Conservation (phyloP, 768 basidiomycete genomes). For the Pholiota molesta region DNA sequence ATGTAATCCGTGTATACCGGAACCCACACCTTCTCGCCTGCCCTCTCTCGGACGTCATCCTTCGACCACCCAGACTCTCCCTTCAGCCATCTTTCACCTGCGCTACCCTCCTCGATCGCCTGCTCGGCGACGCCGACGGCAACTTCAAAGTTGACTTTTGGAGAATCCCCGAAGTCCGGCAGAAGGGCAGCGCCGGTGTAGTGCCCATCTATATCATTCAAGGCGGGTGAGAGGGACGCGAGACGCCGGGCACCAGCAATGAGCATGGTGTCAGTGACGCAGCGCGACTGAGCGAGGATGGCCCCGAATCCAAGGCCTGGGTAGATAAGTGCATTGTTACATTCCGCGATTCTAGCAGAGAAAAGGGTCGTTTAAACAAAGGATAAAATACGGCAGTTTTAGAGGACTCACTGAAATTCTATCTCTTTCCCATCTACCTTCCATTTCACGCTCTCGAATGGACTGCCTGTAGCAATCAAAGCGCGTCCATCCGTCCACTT, state of each 20-base stretch:
- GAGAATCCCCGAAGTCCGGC: slow-evolving; percentile 77
- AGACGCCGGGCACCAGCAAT: slow-evolving; percentile 78
- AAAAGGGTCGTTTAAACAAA: neutral
- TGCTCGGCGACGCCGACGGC: slow-evolving; percentile 80
- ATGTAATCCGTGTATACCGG: slow-evolving; percentile 68
- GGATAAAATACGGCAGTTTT: neutral
- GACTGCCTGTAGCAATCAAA: slow-evolving; percentile 82
- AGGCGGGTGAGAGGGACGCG: slow-evolving; percentile 72
- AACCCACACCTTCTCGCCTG: slow-evolving; percentile 58
- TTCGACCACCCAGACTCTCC: slow-evolving; percentile 20
- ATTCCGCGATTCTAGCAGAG: slow-evolving; percentile 63
- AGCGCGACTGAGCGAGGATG: slow-evolving; percentile 64
- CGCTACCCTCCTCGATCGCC: slow-evolving; percentile 72
- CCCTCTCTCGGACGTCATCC: slow-evolving; percentile 56
- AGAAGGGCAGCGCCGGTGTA: slow-evolving; percentile 74
- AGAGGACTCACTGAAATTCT: slow-evolving; percentile 46
- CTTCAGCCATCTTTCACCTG: slow-evolving; percentile 54
- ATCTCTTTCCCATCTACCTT: slow-evolving; percentile 64
- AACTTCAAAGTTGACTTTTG: slow-evolving; percentile 77
- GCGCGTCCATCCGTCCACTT: slow-evolving; percentile 83
- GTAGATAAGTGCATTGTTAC: slow-evolving; percentile 82
- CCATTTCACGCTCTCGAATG: slow-evolving; percentile 75
- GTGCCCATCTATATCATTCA: slow-evolving; percentile 20
- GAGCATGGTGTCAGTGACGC: slow-evolving; percentile 85
- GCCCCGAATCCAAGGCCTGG: slow-evolving; percentile 86